A percentile compares a stretch with the other conserved stretches of the same genome.
Conservation (phyloP, 441 rosid genomes). For the Viola pubescens region DNA sequence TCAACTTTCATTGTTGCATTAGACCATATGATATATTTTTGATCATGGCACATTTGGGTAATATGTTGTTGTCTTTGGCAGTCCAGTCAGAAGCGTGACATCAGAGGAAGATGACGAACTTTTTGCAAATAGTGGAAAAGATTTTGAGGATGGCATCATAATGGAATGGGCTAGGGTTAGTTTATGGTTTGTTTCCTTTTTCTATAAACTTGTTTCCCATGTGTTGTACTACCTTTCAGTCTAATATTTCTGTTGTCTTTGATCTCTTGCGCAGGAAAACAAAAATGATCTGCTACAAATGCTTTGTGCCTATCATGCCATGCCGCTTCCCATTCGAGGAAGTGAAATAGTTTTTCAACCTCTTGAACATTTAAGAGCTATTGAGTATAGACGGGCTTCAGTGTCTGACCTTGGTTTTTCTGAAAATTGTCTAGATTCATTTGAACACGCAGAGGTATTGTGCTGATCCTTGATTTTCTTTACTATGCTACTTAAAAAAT, state of each 20-base stretch:
- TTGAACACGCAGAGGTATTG: constrained; percentile 63
- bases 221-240: constrained; percentile 11
- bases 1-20: not conserved
- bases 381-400: constrained; percentile 60
- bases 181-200: constrained; percentile 17
- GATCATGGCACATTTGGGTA: constrained; percentile 21
- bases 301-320: constrained; percentile 75
- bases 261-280: constrained; percentile 51
- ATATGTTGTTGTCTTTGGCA: constrained; percentile 59
- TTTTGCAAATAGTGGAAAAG: constrained; percentile 41
- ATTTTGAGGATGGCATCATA: constrained; percentile 57
- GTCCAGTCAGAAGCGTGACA: constrained; percentile 74
- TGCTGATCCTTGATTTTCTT: constrained; percentile 11
- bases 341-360: constrained; percentile 69
- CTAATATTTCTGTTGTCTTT: constrained; percentile 20
- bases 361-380: constrained; percentile 83
- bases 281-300: constrained; percentile 73
- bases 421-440: constrained; percentile 34
- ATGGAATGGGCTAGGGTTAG: constrained; percentile 95
- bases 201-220: constrained; percentile 8
- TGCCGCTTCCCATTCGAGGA: constrained; percentile 61
- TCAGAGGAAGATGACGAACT: constrained; percentile 66
- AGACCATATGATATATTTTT: not conserved
- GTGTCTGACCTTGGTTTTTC: constrained; percentile 48
- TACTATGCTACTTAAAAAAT: constrained; percentile 11